Evolutionary conservation across 192 early-diverging fungal genomes (phyloP), one percentile per base, ranked within the genome.

Genomic region (Coemansia sp.): DNA sequence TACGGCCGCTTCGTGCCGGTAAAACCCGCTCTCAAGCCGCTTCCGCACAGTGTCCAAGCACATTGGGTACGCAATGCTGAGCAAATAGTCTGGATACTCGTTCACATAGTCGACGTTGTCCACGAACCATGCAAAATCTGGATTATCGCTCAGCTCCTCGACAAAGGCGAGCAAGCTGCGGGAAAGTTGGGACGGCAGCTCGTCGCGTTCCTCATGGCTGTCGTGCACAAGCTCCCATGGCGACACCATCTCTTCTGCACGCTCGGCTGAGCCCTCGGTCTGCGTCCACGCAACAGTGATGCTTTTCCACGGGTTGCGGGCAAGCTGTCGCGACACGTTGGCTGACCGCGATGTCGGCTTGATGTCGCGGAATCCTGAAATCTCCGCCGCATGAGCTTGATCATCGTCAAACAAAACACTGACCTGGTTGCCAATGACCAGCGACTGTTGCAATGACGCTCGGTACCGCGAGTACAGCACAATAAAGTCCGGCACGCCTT

Each of bases 51-150:
- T 74, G 31, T 87, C 81, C 31, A 92, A 58, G 35, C 88, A 90
- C 41, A 91, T 88, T 0, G 91, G 91, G 23, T 92, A 92, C 0
- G 91, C 85, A 11, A 92, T 70, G 27, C 79, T 62, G 19, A 83
- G 60, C 37, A 87, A 70, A 71, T 92, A 92, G 27, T 86, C 80
- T 0, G 87, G 83, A 27, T 90, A 88, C 7, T 75, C 82, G 45
- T 64, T 71, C 52, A 77, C 56, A 43, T 72, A 87, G 60, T 89
- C 85, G 7, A 91, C 90, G 37, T 85, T 78, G 1, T 77, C 70
- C 27, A 87, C 77, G 70, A 90, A 91, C 58, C 86, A 80, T 25
- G 60, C 74, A 49, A 85, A 85, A 7, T 82, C 82, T 0, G 74
- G 64, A 6, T 66, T 57, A 5, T 64, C 55, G 3, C 71, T 58